Conservation (phyloP, 2,329 filamentous ascomycete species). For the Monilinia vaccinii-corymbosi region DNA sequence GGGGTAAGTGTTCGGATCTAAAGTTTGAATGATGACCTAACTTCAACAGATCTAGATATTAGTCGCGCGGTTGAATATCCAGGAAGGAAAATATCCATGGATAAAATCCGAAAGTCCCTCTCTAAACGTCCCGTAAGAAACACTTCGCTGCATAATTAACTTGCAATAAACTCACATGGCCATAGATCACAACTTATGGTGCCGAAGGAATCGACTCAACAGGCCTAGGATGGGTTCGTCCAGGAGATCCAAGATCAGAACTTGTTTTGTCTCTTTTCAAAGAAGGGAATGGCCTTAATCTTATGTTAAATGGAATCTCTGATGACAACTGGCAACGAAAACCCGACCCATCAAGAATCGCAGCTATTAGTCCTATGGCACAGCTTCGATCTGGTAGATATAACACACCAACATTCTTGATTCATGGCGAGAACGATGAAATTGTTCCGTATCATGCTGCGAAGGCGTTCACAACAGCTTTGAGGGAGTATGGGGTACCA, state of each 20-base stretch:
- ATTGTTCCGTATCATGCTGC: neutral
- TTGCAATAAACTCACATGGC: neutral
- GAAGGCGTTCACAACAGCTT: neutral
- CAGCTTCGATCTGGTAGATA: neutral
- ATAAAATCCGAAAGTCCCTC: neutral
- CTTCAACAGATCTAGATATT: neutral
- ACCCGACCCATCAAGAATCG: neutral
- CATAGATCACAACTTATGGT: constrained; percentile 1
- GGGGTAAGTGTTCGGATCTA: neutral
- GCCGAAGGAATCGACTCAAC: neutral
- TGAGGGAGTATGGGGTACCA: neutral
- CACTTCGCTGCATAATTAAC: neutral
- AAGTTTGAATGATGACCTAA: neutral
- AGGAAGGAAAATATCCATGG: neutral
- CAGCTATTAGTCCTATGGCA: neutral
- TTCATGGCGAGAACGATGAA: neutral
- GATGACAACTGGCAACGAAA: neutral
- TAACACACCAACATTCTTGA: neutral
- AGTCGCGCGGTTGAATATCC: neutral
- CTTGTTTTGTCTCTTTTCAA: constrained; percentile 1
- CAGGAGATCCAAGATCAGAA: constrained; percentile 3
- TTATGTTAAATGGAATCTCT: neutral
- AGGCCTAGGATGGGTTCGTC: neutral
- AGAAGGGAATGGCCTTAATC: neutral
- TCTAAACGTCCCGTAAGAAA: neutral